phyloP scores from a whole-genome alignment of 2,329 filamentous ascomycete genomes.

The Escovopsis sp. region DNA sequence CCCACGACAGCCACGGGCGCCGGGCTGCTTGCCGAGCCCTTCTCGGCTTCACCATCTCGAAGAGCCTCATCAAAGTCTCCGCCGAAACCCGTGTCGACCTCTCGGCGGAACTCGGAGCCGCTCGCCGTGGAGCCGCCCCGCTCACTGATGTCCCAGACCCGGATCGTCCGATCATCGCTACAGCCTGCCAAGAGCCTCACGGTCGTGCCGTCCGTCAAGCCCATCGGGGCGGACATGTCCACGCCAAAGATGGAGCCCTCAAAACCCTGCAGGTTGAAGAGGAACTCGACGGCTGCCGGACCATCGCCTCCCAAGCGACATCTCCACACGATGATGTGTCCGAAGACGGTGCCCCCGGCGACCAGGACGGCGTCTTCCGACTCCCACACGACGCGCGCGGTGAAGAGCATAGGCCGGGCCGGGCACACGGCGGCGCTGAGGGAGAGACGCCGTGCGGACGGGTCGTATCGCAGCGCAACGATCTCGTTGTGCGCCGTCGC shows the following conservation, averaged over 20 bases:
- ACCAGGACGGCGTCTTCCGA: conserved; percentile 48
- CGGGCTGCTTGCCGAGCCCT: background rate
- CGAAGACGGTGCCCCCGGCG: conserved; percentile 84
- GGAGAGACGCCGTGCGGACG: conserved; percentile 15
- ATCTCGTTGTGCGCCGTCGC: conserved; percentile 83
- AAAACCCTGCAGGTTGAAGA: conserved; percentile 49
- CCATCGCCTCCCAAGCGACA: conserved; percentile 27
- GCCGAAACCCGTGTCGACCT: conserved; percentile 5
- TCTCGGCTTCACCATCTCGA: background rate
- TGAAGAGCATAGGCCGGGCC: conserved; percentile 75
- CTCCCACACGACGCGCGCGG: conserved; percentile 57
- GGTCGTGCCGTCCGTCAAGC: conserved; percentile 19
- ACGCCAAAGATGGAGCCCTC: conserved; percentile 93
- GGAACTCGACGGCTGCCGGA: conserved; percentile 21
- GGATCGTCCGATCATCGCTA: conserved; percentile 83
- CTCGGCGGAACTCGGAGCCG: conserved; percentile 38
- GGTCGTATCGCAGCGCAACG: conserved; percentile 30
- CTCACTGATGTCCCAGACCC: conserved; percentile 70
- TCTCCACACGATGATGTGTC: conserved; percentile 84
- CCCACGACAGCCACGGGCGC: conserved; percentile 48
- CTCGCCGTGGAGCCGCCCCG: conserved; percentile 27
- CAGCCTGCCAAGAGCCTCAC: conserved; percentile 70
- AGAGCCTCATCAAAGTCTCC: background rate
- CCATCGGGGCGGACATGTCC: conserved; percentile 48
- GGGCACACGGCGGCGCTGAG: conserved; percentile 42